Evolutionary conservation across 495 filamentous ascomycete species (phyloP).

Genomic region (Aspergillus sclerotioniger): DNA sequence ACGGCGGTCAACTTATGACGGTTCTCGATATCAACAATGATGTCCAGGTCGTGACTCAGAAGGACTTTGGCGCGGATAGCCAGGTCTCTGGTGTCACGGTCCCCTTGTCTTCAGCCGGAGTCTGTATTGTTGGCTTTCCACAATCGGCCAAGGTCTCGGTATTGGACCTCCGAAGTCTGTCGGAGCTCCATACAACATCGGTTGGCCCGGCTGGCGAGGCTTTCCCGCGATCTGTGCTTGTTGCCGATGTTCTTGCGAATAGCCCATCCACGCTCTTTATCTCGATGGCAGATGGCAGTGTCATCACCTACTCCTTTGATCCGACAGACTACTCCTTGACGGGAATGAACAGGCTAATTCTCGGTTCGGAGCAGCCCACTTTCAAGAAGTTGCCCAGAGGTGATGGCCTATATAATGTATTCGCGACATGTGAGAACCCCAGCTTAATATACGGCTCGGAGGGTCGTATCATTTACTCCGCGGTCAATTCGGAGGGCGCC

Average conservation of each 20-base stretch:
- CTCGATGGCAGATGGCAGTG: constrained; percentile 91
- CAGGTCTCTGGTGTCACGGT: constrained; percentile 85
- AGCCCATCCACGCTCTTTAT: constrained; percentile 76
- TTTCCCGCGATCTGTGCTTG: constrained; percentile 77
- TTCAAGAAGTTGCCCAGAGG: constrained; percentile 72
- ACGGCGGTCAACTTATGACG: constrained; percentile 65
- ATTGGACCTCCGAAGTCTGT: constrained; percentile 60
- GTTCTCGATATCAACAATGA: constrained; percentile 62
- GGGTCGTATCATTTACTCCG: constrained; percentile 85
- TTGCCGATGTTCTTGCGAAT: constrained; percentile 66
- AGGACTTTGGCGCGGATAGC: constrained; percentile 59
- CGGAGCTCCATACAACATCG: constrained; percentile 60
- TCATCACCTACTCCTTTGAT: constrained; percentile 81
- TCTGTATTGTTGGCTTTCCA: constrained; percentile 83
- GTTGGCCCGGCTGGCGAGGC: constrained; percentile 58
- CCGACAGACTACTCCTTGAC: constrained; percentile 56
- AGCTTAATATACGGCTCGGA: constrained; percentile 89
- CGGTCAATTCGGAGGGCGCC: constrained; percentile 88
- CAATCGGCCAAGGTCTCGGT: constrained; percentile 71
- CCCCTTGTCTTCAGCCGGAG: constrained; percentile 41
- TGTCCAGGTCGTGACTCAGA: constrained; percentile 52
- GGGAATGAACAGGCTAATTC: constrained; percentile 72
- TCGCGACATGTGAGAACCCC: constrained; percentile 90
- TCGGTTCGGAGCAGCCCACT: constrained; percentile 80
- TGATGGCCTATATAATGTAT: constrained; percentile 71